These are phyloP conservation scores for Lumnitzera racemosa DNA, from an alignment of 345 rosid genomes.

Conservation along the genomic window DNA sequence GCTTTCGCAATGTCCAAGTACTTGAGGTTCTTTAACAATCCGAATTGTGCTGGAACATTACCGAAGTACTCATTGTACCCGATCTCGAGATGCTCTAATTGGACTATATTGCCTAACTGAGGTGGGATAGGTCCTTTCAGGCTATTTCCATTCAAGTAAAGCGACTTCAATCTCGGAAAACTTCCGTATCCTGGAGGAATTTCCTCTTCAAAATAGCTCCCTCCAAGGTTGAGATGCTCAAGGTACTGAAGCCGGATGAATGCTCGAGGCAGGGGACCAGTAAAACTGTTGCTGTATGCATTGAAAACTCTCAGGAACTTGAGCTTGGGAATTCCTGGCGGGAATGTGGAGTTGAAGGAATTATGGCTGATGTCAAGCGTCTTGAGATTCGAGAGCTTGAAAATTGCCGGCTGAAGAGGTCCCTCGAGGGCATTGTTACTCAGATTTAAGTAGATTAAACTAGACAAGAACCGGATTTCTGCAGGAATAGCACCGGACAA, in stretches of 20 bases:
- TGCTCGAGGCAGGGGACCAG: constrained; percentile 54
- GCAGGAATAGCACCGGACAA: constrained; percentile 61
- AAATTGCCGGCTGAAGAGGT: constrained; percentile 42
- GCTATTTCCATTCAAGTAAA: constrained; percentile 64
- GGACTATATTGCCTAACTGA: constrained; percentile 44
- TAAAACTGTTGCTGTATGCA: constrained; percentile 77
- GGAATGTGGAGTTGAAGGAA: constrained; percentile 60
- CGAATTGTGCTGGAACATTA: constrained; percentile 47
- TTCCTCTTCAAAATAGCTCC: constrained; percentile 79
- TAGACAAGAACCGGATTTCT: constrained; percentile 46
- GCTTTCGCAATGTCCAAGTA: constrained; percentile 61
- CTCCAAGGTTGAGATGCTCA: constrained; percentile 83
- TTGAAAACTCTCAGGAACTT: constrained; percentile 48
- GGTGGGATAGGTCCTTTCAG: constrained; percentile 61
- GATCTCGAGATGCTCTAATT: constrained; percentile 63
- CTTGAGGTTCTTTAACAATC: constrained; percentile 39
- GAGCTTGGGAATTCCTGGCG: constrained; percentile 73
- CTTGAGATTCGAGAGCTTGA: constrained; percentile 48
- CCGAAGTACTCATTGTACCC: constrained; percentile 68
- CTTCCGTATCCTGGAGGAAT: constrained; percentile 64
- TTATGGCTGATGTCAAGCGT: constrained; percentile 80
- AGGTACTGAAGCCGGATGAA: constrained; percentile 41
- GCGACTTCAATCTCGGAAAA: constrained; percentile 41
- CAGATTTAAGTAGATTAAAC: constrained; percentile 60
- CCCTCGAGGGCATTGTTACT: constrained; percentile 63